Evolutionary conservation across 2,329 filamentous ascomycete genomes (phyloP).

Genomic region (Cytospora schulzeri): DNA sequence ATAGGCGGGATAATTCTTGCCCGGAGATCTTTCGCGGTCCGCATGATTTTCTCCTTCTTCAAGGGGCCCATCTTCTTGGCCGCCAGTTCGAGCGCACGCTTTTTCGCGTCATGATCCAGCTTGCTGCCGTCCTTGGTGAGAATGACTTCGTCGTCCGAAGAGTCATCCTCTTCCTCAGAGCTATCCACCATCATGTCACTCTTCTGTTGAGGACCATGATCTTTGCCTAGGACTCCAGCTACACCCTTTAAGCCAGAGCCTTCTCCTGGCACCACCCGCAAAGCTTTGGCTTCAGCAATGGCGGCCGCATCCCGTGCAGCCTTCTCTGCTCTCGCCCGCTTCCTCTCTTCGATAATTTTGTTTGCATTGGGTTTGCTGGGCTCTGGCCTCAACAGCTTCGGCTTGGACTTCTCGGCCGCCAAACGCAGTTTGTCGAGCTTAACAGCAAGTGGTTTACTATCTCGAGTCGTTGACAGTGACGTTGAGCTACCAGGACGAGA

Average conservation of each 20-base stretch:
- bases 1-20: slow-evolving; percentile 90
- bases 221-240: slow-evolving; percentile 72
- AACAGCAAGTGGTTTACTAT: slow-evolving; percentile 16
- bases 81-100: slow-evolving; percentile 45
- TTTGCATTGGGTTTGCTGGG: slow-evolving; percentile 42
- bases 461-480: slow-evolving; percentile 27
- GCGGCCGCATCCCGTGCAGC: slow-evolving; percentile 71
- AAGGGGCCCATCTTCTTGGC: slow-evolving; percentile 69
- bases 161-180: slow-evolving; percentile 73
- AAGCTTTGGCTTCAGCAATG: slow-evolving; percentile 69
- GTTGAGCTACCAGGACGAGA: slow-evolving; percentile 32
- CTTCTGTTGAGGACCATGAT: slow-evolving; percentile 71
- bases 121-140: slow-evolving; percentile 47
- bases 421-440: slow-evolving; percentile 27
- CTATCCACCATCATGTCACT: slow-evolving; percentile 90
- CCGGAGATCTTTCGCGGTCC: slow-evolving; percentile 90
- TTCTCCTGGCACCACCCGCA: slow-evolving; percentile 61
- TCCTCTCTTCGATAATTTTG: slow-evolving; percentile 72
- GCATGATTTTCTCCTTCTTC: slow-evolving; percentile 78
- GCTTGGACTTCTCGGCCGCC: slow-evolving; percentile 42
- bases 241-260: slow-evolving; percentile 77
- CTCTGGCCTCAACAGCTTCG: slow-evolving; percentile 33
- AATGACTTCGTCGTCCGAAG: slow-evolving; percentile 55
- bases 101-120: slow-evolving; percentile 28
- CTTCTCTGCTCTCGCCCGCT: slow-evolving; percentile 74